Conservation (phyloP, 441 rosid genomes). For the Viola pubescens region DNA sequence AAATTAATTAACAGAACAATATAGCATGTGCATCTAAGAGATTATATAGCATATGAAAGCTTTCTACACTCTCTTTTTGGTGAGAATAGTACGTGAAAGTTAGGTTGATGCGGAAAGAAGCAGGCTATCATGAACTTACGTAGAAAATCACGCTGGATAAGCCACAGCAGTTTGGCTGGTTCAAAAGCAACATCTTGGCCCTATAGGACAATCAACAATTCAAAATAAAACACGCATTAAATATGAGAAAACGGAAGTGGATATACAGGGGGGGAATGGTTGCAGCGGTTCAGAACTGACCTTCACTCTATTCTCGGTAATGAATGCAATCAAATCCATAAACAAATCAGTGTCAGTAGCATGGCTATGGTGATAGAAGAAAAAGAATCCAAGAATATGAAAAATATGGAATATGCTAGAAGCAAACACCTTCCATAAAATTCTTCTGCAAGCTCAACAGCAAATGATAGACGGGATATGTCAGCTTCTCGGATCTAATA, state of each 20-base stretch:
- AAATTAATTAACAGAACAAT: too few species aligned
- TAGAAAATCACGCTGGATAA: slow-evolving; percentile 97
- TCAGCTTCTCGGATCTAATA: slow-evolving; percentile 95
- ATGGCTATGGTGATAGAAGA: background rate
- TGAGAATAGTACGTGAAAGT: background rate
- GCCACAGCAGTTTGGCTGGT: slow-evolving; percentile 96
- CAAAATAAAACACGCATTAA: slow-evolving; percentile 18
- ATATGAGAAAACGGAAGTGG: slow-evolving; percentile 5
- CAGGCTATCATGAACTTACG: slow-evolving; percentile 46
- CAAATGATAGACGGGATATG: slow-evolving; percentile 93
- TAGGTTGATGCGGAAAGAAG: slow-evolving; percentile 8
- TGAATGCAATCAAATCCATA: slow-evolving; percentile 27
- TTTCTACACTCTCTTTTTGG: too few species aligned
- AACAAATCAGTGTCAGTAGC: slow-evolving; percentile 33
- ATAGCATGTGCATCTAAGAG: too few species aligned
- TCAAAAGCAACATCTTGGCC: slow-evolving; percentile 97
- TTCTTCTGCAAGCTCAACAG: slow-evolving; percentile 99
- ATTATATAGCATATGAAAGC: too few species aligned
- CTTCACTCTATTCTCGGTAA: slow-evolving; percentile 71
- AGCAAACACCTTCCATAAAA: slow-evolving; percentile 86
- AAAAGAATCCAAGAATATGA: slow-evolving; percentile 8
- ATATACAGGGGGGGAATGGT: slow-evolving; percentile 14
- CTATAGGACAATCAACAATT: slow-evolving; percentile 36
- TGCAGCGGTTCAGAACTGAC: slow-evolving; percentile 36
- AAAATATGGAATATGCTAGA: slow-evolving; percentile 9